phyloP scores from a whole-genome alignment of 2,329 filamentous ascomycete species.

The Camillea tinctor region DNA sequence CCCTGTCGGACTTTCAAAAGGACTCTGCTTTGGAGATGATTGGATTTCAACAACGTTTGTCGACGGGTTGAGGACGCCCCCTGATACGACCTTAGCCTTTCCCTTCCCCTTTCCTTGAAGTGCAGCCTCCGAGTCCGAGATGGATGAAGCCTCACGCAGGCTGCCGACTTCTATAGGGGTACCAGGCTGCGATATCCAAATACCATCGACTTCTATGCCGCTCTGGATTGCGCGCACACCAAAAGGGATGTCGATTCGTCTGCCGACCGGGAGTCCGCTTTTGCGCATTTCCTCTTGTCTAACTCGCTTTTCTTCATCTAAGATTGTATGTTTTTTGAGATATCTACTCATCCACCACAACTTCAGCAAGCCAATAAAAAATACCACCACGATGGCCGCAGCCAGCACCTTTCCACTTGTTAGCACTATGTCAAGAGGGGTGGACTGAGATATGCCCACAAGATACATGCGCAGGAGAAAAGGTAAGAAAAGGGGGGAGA shows the following conservation, averaged over 20 bases:
- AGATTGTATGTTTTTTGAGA: constrained; percentile 56
- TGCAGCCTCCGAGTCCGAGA: constrained; percentile 22
- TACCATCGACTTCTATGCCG: constrained; percentile 80
- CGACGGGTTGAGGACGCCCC: constrained; percentile 11
- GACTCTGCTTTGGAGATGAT: constrained; percentile 26
- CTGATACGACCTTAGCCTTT: constrained; percentile 20
- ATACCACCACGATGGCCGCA: constrained; percentile 67
- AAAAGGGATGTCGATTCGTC: constrained; percentile 70
- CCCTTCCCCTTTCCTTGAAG: constrained; percentile 28
- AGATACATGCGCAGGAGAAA: no score
- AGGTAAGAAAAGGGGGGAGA: constrained; percentile 25
- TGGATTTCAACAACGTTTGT: constrained; percentile 22
- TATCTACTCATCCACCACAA: constrained; percentile 60
- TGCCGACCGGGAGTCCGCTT: constrained; percentile 47
- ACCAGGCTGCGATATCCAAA: constrained; percentile 65
- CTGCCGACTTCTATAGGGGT: constrained; percentile 34
- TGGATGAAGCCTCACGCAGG: constrained; percentile 25
- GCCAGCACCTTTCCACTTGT: constrained; percentile 62
- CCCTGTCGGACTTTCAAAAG: constrained; percentile 20
- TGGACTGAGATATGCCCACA: neutral
- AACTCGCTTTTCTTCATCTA: constrained; percentile 64
- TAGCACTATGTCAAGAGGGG: constrained; percentile 10
- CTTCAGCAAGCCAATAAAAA: constrained; percentile 66
- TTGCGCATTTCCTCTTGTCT: constrained; percentile 53
- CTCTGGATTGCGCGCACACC: constrained; percentile 82